Evolutionary conservation across 805 yeast genomes (phyloP).

Genomic region (Monosporozyma servazzii): DNA sequence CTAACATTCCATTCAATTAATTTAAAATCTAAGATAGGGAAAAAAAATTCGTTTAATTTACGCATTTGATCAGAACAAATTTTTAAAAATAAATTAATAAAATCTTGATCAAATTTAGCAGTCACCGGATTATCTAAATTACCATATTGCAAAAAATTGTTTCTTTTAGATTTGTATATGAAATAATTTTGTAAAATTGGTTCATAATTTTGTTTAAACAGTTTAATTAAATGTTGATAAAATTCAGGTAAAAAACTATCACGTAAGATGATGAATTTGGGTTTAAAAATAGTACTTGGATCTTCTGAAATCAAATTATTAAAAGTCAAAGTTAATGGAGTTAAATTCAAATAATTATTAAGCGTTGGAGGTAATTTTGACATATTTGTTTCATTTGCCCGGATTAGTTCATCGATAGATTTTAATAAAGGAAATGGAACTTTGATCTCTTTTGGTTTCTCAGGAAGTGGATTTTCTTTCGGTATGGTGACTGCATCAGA

Average conservation of each 20-base stretch:
- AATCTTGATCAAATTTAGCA: neutral
- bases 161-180: slow-evolving; percentile 5
- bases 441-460: neutral
- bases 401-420: neutral
- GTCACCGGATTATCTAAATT: neutral
- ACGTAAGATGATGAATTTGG: slow-evolving; percentile 11
- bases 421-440: neutral
- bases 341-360: neutral
- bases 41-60: slow-evolving; percentile 8
- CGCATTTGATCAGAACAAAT: slow-evolving; percentile 10
- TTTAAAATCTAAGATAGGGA: neutral
- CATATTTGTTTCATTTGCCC: neutral
- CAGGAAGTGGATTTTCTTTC: neutral
- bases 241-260: slow-evolving; percentile 17
- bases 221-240: slow-evolving; percentile 10
- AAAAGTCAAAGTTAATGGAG: slow-evolving; percentile 11
- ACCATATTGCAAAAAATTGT: neutral
- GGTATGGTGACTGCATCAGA: neutral
- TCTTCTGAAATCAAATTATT: slow-evolving; percentile 11
- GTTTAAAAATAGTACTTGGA: slow-evolving; percentile 13
- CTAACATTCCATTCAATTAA: neutral
- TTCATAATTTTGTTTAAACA: slow-evolving; percentile 10
- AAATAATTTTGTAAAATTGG: slow-evolving; percentile 3
- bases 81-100: neutral
- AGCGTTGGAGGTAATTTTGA: neutral